These are phyloP conservation scores for Rhododendron molle DNA, from an alignment of 148 eudicot genomes.

Conservation along the genomic window DNA sequence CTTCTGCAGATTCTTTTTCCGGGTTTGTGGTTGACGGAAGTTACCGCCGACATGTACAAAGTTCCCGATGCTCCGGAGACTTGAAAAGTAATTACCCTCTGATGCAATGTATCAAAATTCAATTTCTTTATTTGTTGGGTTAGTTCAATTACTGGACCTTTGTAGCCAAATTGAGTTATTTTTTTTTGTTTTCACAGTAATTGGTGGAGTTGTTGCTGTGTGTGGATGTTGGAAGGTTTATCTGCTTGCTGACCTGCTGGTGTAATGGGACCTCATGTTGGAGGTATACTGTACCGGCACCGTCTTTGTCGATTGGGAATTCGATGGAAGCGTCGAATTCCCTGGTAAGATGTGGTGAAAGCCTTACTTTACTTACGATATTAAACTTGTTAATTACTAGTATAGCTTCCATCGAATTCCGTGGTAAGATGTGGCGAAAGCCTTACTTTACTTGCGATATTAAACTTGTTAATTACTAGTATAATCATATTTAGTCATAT, in stretches of 20 bases:
- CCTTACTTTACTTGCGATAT: neutral
- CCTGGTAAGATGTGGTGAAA: neutral
- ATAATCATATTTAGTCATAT: neutral
- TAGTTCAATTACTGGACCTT: neutral
- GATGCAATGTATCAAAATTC: neutral
- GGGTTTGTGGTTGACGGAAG: slow-evolving; percentile 46
- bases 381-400: slow-evolving; percentile 3
- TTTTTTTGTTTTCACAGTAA: neutral
- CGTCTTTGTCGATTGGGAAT: slow-evolving; percentile 1
- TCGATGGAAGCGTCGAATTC: slow-evolving; percentile 1
- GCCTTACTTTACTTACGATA: neutral
- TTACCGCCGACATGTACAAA: slow-evolving; percentile 40
- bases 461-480: slow-evolving; percentile 9
- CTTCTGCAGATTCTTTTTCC: slow-evolving; percentile 40
- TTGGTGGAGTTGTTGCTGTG: slow-evolving; percentile 4
- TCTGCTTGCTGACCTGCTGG: slow-evolving; percentile 2
- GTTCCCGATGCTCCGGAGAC: slow-evolving; percentile 35
- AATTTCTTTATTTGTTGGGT: neutral
- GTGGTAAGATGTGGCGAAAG: neutral
- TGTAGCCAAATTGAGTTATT: neutral
- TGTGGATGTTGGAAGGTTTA: neutral
- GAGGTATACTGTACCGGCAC: neutral
- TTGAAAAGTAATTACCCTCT: slow-evolving; percentile 19
- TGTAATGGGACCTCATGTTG: neutral
- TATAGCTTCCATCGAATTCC: no score